Conservation (phyloP, 805 yeast species). For the Candida ortonii region DNA sequence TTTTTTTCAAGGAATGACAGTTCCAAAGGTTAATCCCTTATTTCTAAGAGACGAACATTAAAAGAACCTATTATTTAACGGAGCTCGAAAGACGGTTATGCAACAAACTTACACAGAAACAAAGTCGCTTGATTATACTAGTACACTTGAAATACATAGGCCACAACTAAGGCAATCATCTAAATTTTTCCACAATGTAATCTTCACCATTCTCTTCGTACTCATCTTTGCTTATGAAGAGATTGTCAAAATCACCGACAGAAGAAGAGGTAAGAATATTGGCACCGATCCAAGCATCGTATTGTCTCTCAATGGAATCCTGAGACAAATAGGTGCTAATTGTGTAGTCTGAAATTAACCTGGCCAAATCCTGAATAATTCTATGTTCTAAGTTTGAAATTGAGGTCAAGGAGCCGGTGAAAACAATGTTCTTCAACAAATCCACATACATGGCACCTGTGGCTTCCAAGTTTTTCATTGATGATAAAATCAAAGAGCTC, state of each 20-base stretch:
- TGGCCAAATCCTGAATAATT: slow-evolving; percentile 51
- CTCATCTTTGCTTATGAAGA: slow-evolving; percentile 61
- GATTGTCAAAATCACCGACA: slow-evolving; percentile 53
- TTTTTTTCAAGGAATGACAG: no score
- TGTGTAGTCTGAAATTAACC: slow-evolving; percentile 50
- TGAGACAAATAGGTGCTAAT: slow-evolving; percentile 40
- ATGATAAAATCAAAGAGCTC: slow-evolving; percentile 42
- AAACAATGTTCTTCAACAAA: slow-evolving; percentile 46
- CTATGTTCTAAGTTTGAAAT: slow-evolving; percentile 56
- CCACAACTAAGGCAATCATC: slow-evolving; percentile 31
- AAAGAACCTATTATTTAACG: no score
- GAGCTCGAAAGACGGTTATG: no score
- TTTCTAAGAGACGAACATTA: no score
- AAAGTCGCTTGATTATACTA: no score
- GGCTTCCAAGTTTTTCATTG: slow-evolving; percentile 46
- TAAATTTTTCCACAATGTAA: slow-evolving; percentile 42
- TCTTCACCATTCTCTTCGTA: slow-evolving; percentile 63
- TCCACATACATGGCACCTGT: slow-evolving; percentile 39
- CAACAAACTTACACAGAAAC: no score
- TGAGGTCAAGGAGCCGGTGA: slow-evolving; percentile 60
- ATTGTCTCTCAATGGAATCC: slow-evolving; percentile 49
- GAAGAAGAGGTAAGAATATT: slow-evolving; percentile 53
- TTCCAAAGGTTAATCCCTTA: no score
- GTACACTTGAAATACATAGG: no score
- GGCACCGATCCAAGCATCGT: slow-evolving; percentile 72